These are phyloP conservation scores for Saraca asoca DNA, from an alignment of 331 rosid species.

Conservation along the genomic window DNA sequence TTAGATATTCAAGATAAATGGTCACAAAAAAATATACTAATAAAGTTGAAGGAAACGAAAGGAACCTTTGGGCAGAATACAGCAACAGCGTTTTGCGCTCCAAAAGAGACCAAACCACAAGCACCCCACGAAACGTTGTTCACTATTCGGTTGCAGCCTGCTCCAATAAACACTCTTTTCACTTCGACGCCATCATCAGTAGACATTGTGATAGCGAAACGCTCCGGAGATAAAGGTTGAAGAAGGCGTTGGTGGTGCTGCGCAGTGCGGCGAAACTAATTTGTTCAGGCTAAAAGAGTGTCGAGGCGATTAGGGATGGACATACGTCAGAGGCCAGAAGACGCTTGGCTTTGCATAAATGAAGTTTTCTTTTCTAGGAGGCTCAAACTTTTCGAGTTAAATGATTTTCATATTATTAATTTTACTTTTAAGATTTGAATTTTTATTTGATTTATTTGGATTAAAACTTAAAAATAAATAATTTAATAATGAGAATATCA, in stretches of 20 bases:
- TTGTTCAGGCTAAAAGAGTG: constrained; percentile 27
- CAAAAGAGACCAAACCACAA: constrained; percentile 82
- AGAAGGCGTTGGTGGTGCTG: background rate
- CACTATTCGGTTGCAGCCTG: constrained; percentile 87
- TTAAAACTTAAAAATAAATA: too few relatives aligned
- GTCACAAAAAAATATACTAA: background rate
- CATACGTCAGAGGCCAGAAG: too few relatives aligned
- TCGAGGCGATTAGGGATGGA: background rate
- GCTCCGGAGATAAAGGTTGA: background rate
- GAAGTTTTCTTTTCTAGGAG: too few relatives aligned
- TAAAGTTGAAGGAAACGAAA: constrained; percentile 4
- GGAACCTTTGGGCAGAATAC: constrained; percentile 80
- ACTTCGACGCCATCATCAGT: constrained; percentile 42
- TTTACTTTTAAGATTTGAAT: too few relatives aligned
- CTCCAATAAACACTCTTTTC: constrained; percentile 73
- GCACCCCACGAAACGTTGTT: constrained; percentile 96
- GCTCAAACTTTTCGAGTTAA: too few relatives aligned
- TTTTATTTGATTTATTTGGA: too few relatives aligned
- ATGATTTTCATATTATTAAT: too few relatives aligned
- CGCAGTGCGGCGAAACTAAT: constrained; percentile 30
- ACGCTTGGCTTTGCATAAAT: too few relatives aligned
- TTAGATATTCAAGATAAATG: constrained; percentile 9
- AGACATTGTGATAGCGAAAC: constrained; percentile 12
- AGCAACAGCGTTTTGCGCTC: constrained; percentile 88
- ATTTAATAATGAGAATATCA: too few relatives aligned